Evolutionary conservation across 768 basidiomycete genomes (phyloP), one percentile per base, ranked within the genome.

Genomic region (Tephrocybe sp.): DNA sequence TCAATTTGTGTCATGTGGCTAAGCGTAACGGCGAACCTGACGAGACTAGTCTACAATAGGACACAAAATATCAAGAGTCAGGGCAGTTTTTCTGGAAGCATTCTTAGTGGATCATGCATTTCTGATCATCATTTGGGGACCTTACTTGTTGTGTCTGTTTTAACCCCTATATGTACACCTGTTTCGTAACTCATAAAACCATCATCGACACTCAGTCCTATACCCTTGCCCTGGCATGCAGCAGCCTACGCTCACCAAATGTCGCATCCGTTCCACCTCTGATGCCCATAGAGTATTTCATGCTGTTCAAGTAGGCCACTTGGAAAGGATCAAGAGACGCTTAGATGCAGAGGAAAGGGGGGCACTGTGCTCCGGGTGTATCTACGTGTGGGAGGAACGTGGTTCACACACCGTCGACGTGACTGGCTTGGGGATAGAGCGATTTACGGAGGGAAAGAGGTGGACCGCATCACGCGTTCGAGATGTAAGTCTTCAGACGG

Each of bases 381-480:
- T 75, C 62, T 88, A 76, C 67, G 78, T 72, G 55, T 84, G 88
- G 88, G 88, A 89, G 69, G 88, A 90, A 61, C 73, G 87, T 38
- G 80, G 81, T 16, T 83, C 86, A 15, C 81, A 84, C 57, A 79
- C 80, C 23, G 44, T 51, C 29, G 88, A 88, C 64, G 79, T 87
- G 13, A 86, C 84, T 4, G 87, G 88, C n/a, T 73, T 88, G 21
- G 86, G 87, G 16, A 91, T 91, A 58, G 89, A 91, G 62, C 77
- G 89, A 19, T 91, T 89, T 67, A 91, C 89, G 2, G 89, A 91
- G 64, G 89, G 89, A 16, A 77, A 84, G 59, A 77, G 85, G 56
- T 91, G 89, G 89, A 87, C 85, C 38, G 83, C 89, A 29, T 89
- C 87, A 31, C 81, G 89, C 47, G 88, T 91, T 52, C 79, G 89